phyloP scores from a whole-genome alignment of 177 flowering plant genomes.

The Vitis hybrid region DNA sequence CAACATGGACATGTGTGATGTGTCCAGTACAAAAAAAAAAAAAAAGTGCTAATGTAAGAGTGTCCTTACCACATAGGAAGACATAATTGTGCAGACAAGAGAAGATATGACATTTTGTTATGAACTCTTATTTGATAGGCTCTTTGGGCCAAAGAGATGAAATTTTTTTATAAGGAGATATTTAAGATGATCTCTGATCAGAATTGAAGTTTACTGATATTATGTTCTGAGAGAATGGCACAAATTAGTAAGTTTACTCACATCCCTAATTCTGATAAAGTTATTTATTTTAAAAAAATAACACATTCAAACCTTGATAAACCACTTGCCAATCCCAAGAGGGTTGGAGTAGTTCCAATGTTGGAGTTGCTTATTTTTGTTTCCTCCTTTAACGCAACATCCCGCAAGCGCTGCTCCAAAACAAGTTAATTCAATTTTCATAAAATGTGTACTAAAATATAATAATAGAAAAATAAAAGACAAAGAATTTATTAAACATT shows the following conservation, averaged over 20 bases:
- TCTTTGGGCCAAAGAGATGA: too few relatives aligned
- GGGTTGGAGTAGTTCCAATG: conserved; percentile 46
- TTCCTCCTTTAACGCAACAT: conserved; percentile 76
- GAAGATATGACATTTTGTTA: too few relatives aligned
- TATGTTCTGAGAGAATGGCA: not conserved
- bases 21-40: too few relatives aligned
- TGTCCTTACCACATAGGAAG: too few relatives aligned
- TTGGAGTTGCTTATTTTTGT: conserved; percentile 39
- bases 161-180: too few relatives aligned
- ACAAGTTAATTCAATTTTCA: conserved; percentile 10
- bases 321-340: conserved; percentile 64
- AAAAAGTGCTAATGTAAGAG: too few relatives aligned
- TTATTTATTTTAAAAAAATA: not conserved
- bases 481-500: not conserved
- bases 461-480: not conserved
- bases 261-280: not conserved
- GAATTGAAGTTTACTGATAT: not conserved
- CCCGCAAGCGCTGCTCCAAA: conserved; percentile 59
- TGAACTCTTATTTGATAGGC: too few relatives aligned
- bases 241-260: not conserved
- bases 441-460: not conserved
- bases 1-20: too few relatives aligned
- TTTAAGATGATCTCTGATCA: not conserved
- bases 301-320: conserved; percentile 63
- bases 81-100: too few relatives aligned